A percentile compares a stretch with the other conserved stretches of the same genome.
These are phyloP conservation scores for Yamadazyma sp. DNA, from an alignment of 805 yeast genomes.

Conservation along the genomic window DNA sequence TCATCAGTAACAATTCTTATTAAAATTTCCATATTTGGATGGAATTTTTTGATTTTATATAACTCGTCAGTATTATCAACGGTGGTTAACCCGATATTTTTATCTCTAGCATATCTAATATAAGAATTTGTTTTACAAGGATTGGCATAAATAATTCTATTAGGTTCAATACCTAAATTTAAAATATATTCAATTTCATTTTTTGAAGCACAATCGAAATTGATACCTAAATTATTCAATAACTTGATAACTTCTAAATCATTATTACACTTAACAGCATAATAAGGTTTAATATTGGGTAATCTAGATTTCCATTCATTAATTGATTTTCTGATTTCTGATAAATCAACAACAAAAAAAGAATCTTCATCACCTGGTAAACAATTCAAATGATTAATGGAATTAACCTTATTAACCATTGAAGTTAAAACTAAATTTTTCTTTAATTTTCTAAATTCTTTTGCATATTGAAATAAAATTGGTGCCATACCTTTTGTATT, in stretches of 20 bases:
- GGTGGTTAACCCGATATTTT: slow-evolving; percentile 68
- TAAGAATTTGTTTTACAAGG: slow-evolving; percentile 90
- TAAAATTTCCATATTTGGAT: slow-evolving; percentile 68
- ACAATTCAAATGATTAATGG: slow-evolving; percentile 21
- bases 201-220: slow-evolving; percentile 92
- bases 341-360: slow-evolving; percentile 84
- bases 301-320: slow-evolving; percentile 60
- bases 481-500: too few relatives aligned
- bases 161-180: slow-evolving; percentile 58
- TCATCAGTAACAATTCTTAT: slow-evolving; percentile 89
- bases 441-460: not conserved
- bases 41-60: slow-evolving; percentile 62
- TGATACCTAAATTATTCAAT: slow-evolving; percentile 61
- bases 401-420: not conserved
- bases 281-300: slow-evolving; percentile 80
- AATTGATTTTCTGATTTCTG: slow-evolving; percentile 61
- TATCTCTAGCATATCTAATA: slow-evolving; percentile 62
- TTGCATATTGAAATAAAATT: not conserved
- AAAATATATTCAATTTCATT: slow-evolving; percentile 72
- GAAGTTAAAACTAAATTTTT: not conserved
- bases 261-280: slow-evolving; percentile 94
- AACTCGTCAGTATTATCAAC: slow-evolving; percentile 88
- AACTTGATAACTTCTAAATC: slow-evolving; percentile 55
- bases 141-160: slow-evolving; percentile 82
- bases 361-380: slow-evolving; percentile 79